Percentiles rank a stretch among this genome's conserved stretches.
phyloP scores from a whole-genome alignment of 768 basidiomycete genomes.

The Mycena venus region DNA sequence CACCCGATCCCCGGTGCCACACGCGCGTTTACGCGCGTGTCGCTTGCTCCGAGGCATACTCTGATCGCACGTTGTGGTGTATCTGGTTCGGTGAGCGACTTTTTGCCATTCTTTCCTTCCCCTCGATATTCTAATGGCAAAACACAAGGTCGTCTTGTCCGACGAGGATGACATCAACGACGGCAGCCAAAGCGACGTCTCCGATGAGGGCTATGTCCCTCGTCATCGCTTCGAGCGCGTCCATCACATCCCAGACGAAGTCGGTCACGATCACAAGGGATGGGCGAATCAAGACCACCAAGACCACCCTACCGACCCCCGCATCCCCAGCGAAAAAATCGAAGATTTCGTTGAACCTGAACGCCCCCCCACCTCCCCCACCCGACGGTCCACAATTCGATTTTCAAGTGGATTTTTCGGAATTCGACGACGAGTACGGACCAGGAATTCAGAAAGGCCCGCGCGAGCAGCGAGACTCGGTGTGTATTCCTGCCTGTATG shows the following conservation, averaged over 20 bases:
- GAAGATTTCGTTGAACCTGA: neutral
- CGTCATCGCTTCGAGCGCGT: neutral
- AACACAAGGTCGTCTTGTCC: too few relatives aligned
- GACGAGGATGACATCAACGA: too few relatives aligned
- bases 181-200: neutral
- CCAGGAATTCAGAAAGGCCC: neutral
- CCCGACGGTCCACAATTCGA: too few relatives aligned
- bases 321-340: neutral
- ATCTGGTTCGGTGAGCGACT: too few relatives aligned
- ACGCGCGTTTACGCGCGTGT: too few relatives aligned
- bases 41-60: too few relatives aligned
- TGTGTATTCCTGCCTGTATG: too few relatives aligned
- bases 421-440: neutral
- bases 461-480: neutral
- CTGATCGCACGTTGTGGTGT: too few relatives aligned
- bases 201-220: neutral
- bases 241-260: neutral
- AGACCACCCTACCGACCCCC: neutral
- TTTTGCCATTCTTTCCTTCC: too few relatives aligned
- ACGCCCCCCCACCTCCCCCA: neutral
- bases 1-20: too few relatives aligned
- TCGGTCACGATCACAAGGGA: neutral
- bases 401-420: neutral
- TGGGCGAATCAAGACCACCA: neutral
- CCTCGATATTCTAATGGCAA: too few relatives aligned